Conservation (phyloP, 441 rosid species). For the Erodium texanum region DNA sequence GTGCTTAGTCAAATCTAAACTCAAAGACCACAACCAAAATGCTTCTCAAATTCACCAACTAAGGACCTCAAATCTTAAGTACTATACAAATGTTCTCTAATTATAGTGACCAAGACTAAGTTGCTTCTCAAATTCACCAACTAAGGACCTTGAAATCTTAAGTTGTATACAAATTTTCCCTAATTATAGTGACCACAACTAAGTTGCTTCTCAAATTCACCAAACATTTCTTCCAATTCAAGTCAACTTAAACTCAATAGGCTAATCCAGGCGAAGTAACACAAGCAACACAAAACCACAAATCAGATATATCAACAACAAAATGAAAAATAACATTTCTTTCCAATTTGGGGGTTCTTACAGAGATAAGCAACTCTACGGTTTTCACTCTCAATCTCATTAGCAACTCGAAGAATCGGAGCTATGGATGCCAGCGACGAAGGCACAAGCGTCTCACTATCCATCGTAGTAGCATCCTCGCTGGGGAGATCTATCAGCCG, state of each 20-base stretch:
- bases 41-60: too few relatives aligned
- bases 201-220: neutral
- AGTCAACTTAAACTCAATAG: neutral
- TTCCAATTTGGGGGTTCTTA: constrained; percentile 20
- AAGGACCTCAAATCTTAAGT: too few relatives aligned
- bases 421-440: constrained; percentile 56
- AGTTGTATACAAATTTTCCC: too few relatives aligned
- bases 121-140: neutral
- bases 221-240: neutral
- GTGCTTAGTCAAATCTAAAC: too few relatives aligned
- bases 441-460: constrained; percentile 79
- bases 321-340: neutral
- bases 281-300: neutral
- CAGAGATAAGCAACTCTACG: constrained; percentile 85
- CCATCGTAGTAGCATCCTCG: constrained; percentile 40
- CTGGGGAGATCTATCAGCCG: constrained; percentile 45
- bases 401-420: constrained; percentile 86
- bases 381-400: constrained; percentile 60
- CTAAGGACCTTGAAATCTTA: too few relatives aligned
- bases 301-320: neutral
- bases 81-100: too few relatives aligned
- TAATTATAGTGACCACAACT: too few relatives aligned
- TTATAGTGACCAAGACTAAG: neutral
- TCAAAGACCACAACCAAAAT: too few relatives aligned
- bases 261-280: neutral